Percentiles rank a stretch among this genome's conserved stretches.
These are phyloP conservation scores for Calycina herbarum DNA, from an alignment of 2,329 filamentous ascomycete genomes.

Conservation along the genomic window DNA sequence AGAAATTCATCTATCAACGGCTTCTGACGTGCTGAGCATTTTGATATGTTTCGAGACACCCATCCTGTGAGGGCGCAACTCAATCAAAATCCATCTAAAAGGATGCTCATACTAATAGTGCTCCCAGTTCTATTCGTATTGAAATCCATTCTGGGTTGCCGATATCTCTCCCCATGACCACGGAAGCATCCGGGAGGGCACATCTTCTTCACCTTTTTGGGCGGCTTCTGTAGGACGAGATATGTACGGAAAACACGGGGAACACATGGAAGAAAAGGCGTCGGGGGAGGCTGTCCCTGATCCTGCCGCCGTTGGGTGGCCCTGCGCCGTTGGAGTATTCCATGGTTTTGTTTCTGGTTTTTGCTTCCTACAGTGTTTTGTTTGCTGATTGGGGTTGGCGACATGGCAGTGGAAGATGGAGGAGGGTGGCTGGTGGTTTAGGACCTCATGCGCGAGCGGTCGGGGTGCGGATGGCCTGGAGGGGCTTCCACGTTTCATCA, in stretches of 20 bases:
- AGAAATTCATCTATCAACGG: background rate
- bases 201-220: background rate
- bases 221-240: conserved; percentile 1
- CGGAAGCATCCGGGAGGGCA: background rate
- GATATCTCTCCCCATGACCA: background rate
- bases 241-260: background rate
- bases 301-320: background rate
- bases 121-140: background rate
- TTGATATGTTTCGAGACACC: background rate
- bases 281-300: background rate
- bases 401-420: background rate
- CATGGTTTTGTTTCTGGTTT: conserved; percentile 1
- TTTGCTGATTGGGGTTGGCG: background rate
- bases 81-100: background rate
- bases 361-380: background rate
- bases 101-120: background rate
- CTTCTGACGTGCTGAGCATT: background rate
- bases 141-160: background rate
- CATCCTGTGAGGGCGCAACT: background rate
- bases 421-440: background rate
- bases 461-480: background rate
- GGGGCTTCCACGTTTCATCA: conserved; percentile 3
- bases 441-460: background rate
- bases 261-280: background rate
- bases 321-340: background rate